Evolutionary conservation across 2,329 filamentous ascomycete genomes (phyloP), one percentile per base, ranked within the genome.

Genomic region (Hypoxylon sp.): DNA sequence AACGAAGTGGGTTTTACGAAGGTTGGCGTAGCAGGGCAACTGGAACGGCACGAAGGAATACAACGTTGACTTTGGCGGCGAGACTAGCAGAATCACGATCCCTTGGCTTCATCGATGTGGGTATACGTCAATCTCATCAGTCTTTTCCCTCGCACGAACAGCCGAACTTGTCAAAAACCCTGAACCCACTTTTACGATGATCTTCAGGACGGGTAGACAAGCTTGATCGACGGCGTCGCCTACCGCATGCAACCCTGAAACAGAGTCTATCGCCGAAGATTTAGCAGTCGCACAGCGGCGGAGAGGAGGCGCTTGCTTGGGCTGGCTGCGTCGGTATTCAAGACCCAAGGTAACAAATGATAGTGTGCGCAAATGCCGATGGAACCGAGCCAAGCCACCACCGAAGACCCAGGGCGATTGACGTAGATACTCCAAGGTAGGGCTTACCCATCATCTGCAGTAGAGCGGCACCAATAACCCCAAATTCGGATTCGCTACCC

Each of bases 361-460:
- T 39, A 46, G 39, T 52, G 62, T 64, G 47, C 50, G 33, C 44
- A 58, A 72, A 65, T 72, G 70, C 70, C 70, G 70, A 71, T 72
- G 60, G 65, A 71, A 69, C 70, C 68, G 70, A 72, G 70, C 68
- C 62, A 70, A 67, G 70, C 59, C 47, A 52, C 57, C 46, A 44
- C 54, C 59, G 61, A 31, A 53, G 59, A 60, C 48, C 50, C 57
- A 55, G 31, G 50, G 60, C 22, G 59, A 62, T 70, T 70, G 67
- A 71, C 66, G 69, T 71, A 69, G 63, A 64, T 51, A 65, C 60
- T 63, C 37, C 52, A 61, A 69, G 59, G 63, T 71, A 71, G 63
- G 69, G 69, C 66, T 67, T 67, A 68, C 67, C 39, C 67, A 72
- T 67, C 65, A 46, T 59, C 63, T 72, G 68, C 68, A 69, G 48